Evolutionary conservation across 2,329 filamentous ascomycete species (phyloP).

Genomic region (Pezicula rhizophila): DNA sequence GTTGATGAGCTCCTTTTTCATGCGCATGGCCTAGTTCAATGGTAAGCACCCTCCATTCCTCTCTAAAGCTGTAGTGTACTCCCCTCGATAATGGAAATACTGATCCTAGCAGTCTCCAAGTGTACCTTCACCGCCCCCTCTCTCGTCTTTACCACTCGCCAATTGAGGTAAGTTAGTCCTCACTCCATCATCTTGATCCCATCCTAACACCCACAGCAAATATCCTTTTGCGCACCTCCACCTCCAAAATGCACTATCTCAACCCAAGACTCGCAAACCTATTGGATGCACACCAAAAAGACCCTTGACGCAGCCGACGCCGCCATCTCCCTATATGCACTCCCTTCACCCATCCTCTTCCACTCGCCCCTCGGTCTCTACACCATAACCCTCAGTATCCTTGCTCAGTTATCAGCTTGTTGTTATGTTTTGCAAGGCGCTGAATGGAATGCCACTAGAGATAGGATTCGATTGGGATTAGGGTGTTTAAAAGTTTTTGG

Average conservation of each 20-base stretch:
- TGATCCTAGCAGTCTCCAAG: conserved; percentile 8
- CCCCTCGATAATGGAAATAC: too few species aligned
- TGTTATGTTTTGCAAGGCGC: conserved; percentile 38
- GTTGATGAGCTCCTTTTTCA: conserved; percentile 34
- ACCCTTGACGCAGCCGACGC: conserved; percentile 53
- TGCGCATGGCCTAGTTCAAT: conserved; percentile 29
- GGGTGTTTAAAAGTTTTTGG: conserved; percentile 51
- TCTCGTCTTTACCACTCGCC: conserved; percentile 18
- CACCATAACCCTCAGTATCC: conserved; percentile 47
- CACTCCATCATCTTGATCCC: not conserved
- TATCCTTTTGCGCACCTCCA: conserved; percentile 15
- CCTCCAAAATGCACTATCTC: conserved; percentile 2
- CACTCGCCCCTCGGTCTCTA: conserved; percentile 55
- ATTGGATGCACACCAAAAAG: conserved; percentile 48
- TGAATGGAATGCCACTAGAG: conserved; percentile 38
- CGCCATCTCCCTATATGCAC: conserved; percentile 45
- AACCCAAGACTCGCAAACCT: conserved; percentile 7
- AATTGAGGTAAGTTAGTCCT: conserved; percentile 8
- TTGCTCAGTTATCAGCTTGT: conserved; percentile 55
- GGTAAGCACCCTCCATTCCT: conserved; percentile 22
- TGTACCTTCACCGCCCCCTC: conserved; percentile 20
- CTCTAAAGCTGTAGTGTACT: too few species aligned
- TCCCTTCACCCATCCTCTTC: conserved; percentile 47
- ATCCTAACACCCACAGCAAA: not conserved
- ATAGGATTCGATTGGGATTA: conserved; percentile 51